A percentile compares a stretch with the other conserved stretches of the same genome.
These are phyloP conservation scores for Litsea cubeba DNA, from an alignment of 164 flowering plant genomes.

Conservation along the genomic window DNA sequence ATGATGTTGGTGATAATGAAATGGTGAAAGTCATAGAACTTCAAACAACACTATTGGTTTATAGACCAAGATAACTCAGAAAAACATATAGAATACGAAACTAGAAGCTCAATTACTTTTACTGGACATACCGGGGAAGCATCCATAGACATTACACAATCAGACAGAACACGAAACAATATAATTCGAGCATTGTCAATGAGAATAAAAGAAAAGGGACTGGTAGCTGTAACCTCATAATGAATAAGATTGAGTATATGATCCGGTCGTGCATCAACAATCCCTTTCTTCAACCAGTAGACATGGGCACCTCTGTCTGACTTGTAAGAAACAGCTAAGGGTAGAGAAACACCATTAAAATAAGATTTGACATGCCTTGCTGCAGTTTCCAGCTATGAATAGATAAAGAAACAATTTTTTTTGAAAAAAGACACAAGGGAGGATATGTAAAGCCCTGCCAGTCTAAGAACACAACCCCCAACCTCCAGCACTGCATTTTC, in stretches of 20 bases:
- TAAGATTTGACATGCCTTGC: background rate
- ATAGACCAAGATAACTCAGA: no score
- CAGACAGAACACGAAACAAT: no score
- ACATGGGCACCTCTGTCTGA: slow-evolving; percentile 76
- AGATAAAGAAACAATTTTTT: no score
- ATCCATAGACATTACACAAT: no score
- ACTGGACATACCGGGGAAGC: no score
- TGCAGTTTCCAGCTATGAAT: background rate
- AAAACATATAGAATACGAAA: no score
- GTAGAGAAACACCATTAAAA: background rate
- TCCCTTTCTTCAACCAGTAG: slow-evolving; percentile 81
- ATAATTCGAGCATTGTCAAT: background rate
- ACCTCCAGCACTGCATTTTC: slow-evolving; percentile 69
- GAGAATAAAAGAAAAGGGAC: background rate
- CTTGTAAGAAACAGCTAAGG: slow-evolving; percentile 53
- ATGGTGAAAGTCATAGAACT: background rate
- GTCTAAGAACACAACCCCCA: slow-evolving; percentile 82
- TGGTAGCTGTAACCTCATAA: slow-evolving; percentile 59
- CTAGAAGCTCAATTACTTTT: no score
- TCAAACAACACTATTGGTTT: no score
- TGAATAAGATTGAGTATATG: slow-evolving; percentile 90
- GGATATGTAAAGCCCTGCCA: slow-evolving; percentile 99
- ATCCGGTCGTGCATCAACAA: slow-evolving; percentile 74
- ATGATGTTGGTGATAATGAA: background rate
- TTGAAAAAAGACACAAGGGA: slow-evolving; percentile 13